Base-by-base conservation (phyloP, 2,329 filamentous ascomycete genomes). In the Phialemoniopsis sp. region DNA sequence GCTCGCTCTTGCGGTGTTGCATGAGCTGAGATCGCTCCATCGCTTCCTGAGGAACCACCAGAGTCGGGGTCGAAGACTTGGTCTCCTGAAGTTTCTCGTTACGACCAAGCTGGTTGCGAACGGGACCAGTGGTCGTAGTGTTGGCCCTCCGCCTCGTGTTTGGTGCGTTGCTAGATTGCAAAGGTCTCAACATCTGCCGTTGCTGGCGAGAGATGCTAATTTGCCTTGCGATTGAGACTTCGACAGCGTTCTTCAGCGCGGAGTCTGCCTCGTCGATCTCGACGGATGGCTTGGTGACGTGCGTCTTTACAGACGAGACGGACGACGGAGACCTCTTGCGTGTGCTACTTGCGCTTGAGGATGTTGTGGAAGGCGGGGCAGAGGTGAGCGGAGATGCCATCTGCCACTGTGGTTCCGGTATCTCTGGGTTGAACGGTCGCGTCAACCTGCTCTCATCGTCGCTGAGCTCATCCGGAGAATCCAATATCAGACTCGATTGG, bases 211-310 rank as follows among this genome's bases (percentile, higher is more conserved):
- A 82, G 18, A 85, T 66, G 47, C 76, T 82, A 47, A 86, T 83
- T 55, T 85, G 80, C 2, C 82, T 68, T 1, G 81, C 81, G 48
- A 86, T 85, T 2, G 80, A 84, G 34, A 82, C 68, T 56, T 84
- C 76, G 4, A 82, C 79, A 2, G 80, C 76, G 32, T 70, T 70
- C 46, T 72, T 70, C 13, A 76, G 57, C 7, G 63, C 66, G 16
- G 57, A 55, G 46, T 70, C 64, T 1, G 58, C 38, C 21, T 70
- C 64, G 28, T 72, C 67, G 10, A 57, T 43, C 10, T 60, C 58
- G 8, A 54, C 40, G 16, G 63, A 61, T 4, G 54, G 49, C 41
- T 53, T 56, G 16, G 59, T 60, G 26, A 56, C 35, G 42, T 64
- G 52, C 9, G 60, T 60, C 40, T 51, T 53, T 7, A 58, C 48